These are phyloP conservation scores for Ochromonas danica DNA, from an alignment of 108 stramenopile genomes.

Conservation along the genomic window DNA sequence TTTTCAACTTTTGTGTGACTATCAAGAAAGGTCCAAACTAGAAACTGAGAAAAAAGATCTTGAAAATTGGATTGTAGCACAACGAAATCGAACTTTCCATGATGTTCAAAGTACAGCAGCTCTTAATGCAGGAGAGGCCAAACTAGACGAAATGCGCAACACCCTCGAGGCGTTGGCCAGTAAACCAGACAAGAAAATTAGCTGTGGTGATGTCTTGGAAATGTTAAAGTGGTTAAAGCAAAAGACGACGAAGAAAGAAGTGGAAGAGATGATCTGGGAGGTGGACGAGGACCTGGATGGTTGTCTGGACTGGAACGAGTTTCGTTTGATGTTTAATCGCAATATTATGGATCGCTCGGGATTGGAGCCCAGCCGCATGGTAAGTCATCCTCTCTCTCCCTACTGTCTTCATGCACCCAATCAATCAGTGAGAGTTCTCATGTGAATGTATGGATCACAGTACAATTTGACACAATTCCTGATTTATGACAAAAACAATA, in stretches of 20 bases:
- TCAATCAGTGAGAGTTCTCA: background rate
- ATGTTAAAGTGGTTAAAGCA: conserved; percentile 67
- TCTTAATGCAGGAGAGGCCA: conserved; percentile 2
- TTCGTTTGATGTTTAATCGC: conserved; percentile 73
- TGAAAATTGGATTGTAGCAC: conserved; percentile 36
- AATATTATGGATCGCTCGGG: conserved; percentile 75
- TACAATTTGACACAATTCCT: conserved; percentile 64
- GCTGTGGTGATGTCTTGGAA: conserved; percentile 62
- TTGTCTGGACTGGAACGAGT: conserved; percentile 80
- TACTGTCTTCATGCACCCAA: background rate
- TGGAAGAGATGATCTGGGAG: conserved; percentile 85
- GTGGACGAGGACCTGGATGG: conserved; percentile 84
- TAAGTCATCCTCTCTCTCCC: background rate
- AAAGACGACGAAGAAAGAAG: conserved; percentile 63
- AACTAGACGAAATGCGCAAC: background rate
- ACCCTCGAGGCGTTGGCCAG: conserved; percentile 49
- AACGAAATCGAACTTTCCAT: conserved; percentile 28
- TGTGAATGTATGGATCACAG: background rate
- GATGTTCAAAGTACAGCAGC: conserved; percentile 39
- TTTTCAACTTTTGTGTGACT: conserved; percentile 61
- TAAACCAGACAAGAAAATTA: conserved; percentile 47
- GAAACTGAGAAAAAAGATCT: conserved; percentile 33
- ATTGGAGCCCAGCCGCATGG: conserved; percentile 63
- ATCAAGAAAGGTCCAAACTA: conserved; percentile 53
- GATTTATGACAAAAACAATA: conserved; percentile 70